A percentile compares a stretch with the other conserved stretches of the same genome.
Evolutionary conservation across 2,329 filamentous ascomycete species (phyloP).

Genomic region (Cladophialophora carrionii): DNA sequence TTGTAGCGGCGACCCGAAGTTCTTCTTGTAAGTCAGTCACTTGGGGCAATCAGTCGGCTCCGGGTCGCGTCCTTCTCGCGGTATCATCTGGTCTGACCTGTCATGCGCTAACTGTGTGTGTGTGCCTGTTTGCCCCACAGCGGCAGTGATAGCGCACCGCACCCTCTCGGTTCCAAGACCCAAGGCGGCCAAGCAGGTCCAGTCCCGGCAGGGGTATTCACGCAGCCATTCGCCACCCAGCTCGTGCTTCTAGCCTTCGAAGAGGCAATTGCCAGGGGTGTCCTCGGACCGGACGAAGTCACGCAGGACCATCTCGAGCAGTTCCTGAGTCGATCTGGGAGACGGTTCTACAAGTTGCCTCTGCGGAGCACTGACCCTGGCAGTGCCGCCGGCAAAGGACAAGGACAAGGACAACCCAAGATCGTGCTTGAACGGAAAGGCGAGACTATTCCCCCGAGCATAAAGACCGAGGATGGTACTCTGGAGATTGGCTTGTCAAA

Average conservation of each 20-base stretch:
- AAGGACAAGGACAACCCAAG: constrained; percentile 44
- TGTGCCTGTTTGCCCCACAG: neutral
- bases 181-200: constrained; percentile 41
- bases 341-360: constrained; percentile 56
- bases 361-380: constrained; percentile 42
- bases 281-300: constrained; percentile 59
- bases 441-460: constrained; percentile 58
- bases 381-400: constrained; percentile 45
- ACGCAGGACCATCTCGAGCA: constrained; percentile 59
- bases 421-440: constrained; percentile 62
- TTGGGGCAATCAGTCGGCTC: no score
- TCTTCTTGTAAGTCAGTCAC: constrained; percentile 58
- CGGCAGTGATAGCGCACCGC: constrained; percentile 72
- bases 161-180: constrained; percentile 58
- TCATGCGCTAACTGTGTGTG: neutral
- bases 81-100: neutral
- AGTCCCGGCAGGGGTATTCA: constrained; percentile 64
- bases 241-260: constrained; percentile 63
- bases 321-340: constrained; percentile 62
- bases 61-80: no score
- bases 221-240: constrained; percentile 62
- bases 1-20: constrained; percentile 59
- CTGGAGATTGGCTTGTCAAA: constrained; percentile 55
- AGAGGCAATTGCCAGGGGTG: constrained; percentile 57
- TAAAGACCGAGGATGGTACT: constrained; percentile 56